Conservation (phyloP, 257 asterid genomes). For the Rubia yunnanensis region DNA sequence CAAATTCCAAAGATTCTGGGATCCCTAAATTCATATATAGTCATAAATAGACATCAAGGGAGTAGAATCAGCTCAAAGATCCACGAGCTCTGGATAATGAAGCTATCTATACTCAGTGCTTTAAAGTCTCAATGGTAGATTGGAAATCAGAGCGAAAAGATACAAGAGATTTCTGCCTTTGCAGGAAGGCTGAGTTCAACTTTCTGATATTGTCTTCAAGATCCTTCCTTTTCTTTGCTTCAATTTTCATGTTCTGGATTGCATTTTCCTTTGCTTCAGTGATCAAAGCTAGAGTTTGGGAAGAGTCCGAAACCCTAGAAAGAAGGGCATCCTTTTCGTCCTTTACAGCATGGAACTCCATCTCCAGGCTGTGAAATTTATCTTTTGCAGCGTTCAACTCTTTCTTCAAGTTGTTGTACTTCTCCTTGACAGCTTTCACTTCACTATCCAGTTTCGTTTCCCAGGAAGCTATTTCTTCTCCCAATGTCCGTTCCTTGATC, state of each 20-base stretch:
- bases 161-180: conserved; percentile 42
- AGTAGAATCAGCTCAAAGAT: conserved; percentile 22
- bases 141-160: conserved; percentile 60
- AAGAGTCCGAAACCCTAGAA: conserved; percentile 30
- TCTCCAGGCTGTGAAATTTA: conserved; percentile 54
- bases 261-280: conserved; percentile 53
- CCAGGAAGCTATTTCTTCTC: conserved; percentile 71
- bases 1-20: background rate
- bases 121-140: conserved; percentile 44
- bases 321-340: conserved; percentile 48
- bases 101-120: conserved; percentile 36
- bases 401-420: conserved; percentile 47
- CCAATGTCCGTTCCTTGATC: conserved; percentile 61
- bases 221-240: conserved; percentile 54
- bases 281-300: conserved; percentile 39
- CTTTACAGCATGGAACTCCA: conserved; percentile 44
- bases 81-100: conserved; percentile 56
- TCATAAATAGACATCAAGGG: background rate
- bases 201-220: conserved; percentile 70
- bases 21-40: background rate
- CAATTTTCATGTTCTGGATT: conserved; percentile 44
- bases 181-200: conserved; percentile 49
- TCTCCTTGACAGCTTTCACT: conserved; percentile 34
- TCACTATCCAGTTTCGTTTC: conserved; percentile 59
- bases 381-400: conserved; percentile 49